Evolutionary conservation across 73 alveolate species (phyloP).

Genomic region (Symbiodinium natans): DNA sequence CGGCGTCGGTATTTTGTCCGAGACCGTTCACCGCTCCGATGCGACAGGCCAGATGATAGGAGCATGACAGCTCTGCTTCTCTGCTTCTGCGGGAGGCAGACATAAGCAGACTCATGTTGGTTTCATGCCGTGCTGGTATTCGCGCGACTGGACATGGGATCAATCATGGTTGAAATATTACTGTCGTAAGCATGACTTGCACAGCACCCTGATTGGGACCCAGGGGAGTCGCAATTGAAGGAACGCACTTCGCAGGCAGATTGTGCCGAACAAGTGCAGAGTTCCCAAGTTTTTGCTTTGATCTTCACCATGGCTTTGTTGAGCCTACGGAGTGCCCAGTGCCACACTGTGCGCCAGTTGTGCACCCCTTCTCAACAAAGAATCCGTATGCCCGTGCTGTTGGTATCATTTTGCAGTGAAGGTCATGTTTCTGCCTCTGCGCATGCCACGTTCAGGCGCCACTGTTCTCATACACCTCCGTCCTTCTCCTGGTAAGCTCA

Average conservation of each 20-base stretch:
- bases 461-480: background rate
- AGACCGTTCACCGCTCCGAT: too few species aligned
- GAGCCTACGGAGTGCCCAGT: too few species aligned
- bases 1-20: too few species aligned
- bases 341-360: too few species aligned
- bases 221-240: background rate
- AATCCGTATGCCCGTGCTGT: background rate
- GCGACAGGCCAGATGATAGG: background rate
- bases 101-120: background rate
- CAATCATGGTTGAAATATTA: background rate
- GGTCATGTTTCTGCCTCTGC: background rate
- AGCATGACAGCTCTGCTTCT: background rate
- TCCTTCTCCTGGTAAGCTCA: background rate
- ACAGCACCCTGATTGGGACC: background rate
- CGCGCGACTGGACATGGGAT: background rate
- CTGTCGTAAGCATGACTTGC: background rate
- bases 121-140: background rate
- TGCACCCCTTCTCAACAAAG: too few species aligned
- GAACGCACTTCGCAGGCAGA: background rate
- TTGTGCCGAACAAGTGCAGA: background rate
- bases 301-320: background rate
- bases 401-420: background rate
- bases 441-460: slow-evolving; percentile 7
- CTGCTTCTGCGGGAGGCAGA: too few species aligned
- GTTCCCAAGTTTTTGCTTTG: background rate